Percentiles rank a stretch among this genome's conserved stretches.
phyloP scores from a whole-genome alignment of 305 asterid genomes.

The Fraxinus velutina region DNA sequence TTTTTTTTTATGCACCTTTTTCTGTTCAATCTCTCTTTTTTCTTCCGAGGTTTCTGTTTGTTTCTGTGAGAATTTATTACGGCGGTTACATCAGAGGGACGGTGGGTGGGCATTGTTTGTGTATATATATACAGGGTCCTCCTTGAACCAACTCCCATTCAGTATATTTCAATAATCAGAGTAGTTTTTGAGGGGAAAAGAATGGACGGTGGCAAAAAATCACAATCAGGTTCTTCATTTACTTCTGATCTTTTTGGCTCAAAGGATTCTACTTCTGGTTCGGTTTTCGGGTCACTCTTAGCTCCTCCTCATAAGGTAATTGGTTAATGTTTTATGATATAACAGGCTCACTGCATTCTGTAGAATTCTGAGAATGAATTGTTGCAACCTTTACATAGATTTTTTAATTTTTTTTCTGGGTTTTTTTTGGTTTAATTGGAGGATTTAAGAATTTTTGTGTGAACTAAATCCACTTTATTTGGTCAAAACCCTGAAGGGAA shows the following conservation, averaged over 20 bases:
- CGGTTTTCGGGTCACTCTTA: constrained; percentile 58
- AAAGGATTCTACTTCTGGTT: constrained; percentile 39
- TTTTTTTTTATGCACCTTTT: background rate
- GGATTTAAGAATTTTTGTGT: background rate
- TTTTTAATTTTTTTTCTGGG: no score
- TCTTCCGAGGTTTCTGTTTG: constrained; percentile 40
- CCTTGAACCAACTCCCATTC: constrained; percentile 16
- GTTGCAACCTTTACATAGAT: background rate
- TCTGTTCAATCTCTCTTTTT: constrained; percentile 36
- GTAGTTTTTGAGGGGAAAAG: constrained; percentile 8
- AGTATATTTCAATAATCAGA: background rate
- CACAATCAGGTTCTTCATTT: constrained; percentile 63
- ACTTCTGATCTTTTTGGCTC: constrained; percentile 89
- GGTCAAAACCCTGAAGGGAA: background rate
- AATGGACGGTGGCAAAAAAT: constrained; percentile 67
- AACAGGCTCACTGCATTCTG: constrained; percentile 15
- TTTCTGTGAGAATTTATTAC: constrained; percentile 39
- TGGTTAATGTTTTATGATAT: background rate
- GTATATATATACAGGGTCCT: constrained; percentile 24
- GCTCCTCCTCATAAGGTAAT: constrained; percentile 61
- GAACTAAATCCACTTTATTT: background rate
- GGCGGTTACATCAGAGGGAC: constrained; percentile 51
- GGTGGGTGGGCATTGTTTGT: constrained; percentile 43
- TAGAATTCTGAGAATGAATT: background rate
- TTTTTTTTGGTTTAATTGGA: constrained; percentile 3